phyloP scores from a whole-genome alignment of 1,284 basidiomycete genomes.

The Trichosporon sp. region DNA sequence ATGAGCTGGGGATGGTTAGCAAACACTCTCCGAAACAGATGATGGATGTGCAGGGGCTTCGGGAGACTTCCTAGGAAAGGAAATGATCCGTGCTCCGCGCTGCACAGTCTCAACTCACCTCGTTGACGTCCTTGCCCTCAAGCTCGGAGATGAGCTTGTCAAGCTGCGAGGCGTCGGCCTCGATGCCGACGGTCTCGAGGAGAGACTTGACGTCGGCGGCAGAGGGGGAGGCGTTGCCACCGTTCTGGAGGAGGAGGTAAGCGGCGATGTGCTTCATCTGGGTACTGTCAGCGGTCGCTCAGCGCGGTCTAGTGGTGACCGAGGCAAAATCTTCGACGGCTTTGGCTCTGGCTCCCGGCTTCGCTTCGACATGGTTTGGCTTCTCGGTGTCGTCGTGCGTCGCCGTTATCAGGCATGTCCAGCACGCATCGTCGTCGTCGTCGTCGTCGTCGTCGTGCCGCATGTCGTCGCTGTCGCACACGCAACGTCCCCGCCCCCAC shows the following conservation, averaged over 20 bases:
- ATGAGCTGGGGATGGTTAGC: constrained; percentile 62
- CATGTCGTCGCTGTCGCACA: neutral
- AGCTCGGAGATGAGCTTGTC: constrained; percentile 86
- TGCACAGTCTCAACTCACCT: constrained; percentile 58
- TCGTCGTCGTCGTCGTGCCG: neutral
- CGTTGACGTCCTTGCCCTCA: constrained; percentile 81
- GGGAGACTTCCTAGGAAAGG: neutral
- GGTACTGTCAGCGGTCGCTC: neutral
- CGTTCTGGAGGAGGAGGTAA: constrained; percentile 94
- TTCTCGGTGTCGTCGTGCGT: neutral
- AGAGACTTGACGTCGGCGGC: constrained; percentile 87
- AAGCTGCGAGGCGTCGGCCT: constrained; percentile 79
- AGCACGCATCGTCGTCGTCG: too few relatives aligned
- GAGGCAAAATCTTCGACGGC: neutral
- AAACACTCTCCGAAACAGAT: neutral
- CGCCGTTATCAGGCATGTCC: too few relatives aligned
- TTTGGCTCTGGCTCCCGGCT: too few relatives aligned
- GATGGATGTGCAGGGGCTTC: neutral
- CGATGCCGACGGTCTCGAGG: constrained; percentile 80
- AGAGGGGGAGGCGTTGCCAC: constrained; percentile 84
- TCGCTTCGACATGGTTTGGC: neutral
- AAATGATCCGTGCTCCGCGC: neutral
- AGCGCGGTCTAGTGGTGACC: neutral
- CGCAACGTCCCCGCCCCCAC: neutral
- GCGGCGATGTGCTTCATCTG: constrained; percentile 97